Evolutionary conservation across 768 basidiomycete genomes (phyloP).

Genomic region (Daedalea quercina): DNA sequence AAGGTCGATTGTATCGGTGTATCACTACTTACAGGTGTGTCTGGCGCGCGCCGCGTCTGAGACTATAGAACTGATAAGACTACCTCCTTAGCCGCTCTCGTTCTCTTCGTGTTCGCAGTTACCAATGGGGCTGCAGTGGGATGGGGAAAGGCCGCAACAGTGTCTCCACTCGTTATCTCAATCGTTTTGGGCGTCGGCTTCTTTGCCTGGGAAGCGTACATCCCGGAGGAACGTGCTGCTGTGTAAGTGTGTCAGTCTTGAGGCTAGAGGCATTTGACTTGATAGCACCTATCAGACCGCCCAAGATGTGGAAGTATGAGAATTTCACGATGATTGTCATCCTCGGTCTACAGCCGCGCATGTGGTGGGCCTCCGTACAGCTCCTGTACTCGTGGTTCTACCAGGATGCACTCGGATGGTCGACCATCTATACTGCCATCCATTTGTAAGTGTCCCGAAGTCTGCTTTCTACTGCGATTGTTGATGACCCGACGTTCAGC

Average conservation of each 20-base stretch:
- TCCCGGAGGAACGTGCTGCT: constrained; percentile 27
- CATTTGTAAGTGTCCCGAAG: constrained; percentile 21
- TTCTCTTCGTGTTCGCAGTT: constrained; percentile 26
- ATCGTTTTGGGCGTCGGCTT: constrained; percentile 27
- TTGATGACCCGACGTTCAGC: neutral
- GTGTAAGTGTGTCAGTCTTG: constrained; percentile 13
- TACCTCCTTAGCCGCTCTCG: constrained; percentile 15
- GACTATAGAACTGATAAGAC: neutral
- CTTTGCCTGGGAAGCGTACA: constrained; percentile 30
- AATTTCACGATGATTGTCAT: constrained; percentile 29
- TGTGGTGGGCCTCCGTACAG: constrained; percentile 29
- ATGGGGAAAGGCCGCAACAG: constrained; percentile 29
- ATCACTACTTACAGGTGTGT: constrained; percentile 19
- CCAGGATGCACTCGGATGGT: constrained; percentile 26
- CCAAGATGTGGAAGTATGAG: constrained; percentile 26
- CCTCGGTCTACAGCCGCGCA: constrained; percentile 25
- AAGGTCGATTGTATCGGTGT: constrained; percentile 23
- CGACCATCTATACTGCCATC: constrained; percentile 22
- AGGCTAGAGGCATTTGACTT: neutral
- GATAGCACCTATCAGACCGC: constrained; percentile 15
- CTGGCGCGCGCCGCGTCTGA: neutral
- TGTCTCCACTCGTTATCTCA: constrained; percentile 34
- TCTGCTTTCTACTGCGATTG: too few species aligned
- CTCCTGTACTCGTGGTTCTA: constrained; percentile 21
- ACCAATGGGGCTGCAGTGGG: constrained; percentile 30